phyloP scores from a whole-genome alignment of 2,329 filamentous ascomycete genomes.

The Penicillium sp. region DNA sequence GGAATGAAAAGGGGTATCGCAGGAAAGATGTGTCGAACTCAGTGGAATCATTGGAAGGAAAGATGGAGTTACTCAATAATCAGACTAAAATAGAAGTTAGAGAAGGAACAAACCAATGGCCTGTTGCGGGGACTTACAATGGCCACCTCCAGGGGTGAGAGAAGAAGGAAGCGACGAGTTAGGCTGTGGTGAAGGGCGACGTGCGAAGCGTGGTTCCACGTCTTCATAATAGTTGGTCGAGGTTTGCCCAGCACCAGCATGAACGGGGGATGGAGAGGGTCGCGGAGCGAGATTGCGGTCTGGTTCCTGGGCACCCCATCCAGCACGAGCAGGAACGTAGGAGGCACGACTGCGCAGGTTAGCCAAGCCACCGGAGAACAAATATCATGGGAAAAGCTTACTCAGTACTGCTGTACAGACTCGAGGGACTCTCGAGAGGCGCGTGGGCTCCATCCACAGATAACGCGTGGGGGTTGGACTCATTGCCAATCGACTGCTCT shows the following conservation, averaged over 20 bases:
- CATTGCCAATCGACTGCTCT: conserved; percentile 33
- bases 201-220: conserved; percentile 82
- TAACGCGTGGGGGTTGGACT: conserved; percentile 35
- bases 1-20: conserved; percentile 32
- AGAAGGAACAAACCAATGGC: conserved; percentile 46
- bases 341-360: conserved; percentile 27
- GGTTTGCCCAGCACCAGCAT: conserved; percentile 9
- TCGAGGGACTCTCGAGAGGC: conserved; percentile 66
- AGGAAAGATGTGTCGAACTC: conserved; percentile 14
- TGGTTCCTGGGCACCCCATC: conserved; percentile 39
- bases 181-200: conserved; percentile 38
- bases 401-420: conserved; percentile 75
- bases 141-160: conserved; percentile 45
- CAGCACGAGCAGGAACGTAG: conserved; percentile 56
- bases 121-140: conserved; percentile 46
- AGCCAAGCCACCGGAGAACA: conserved; percentile 19
- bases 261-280: conserved; percentile 18
- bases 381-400: conserved; percentile 56
- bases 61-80: conserved; percentile 55
- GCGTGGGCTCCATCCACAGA: conserved; percentile 35
- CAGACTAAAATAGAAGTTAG: conserved; percentile 78
- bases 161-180: conserved; percentile 41
- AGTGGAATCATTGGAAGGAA: conserved; percentile 14
- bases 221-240: conserved; percentile 81
- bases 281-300: conserved; percentile 26